These are phyloP conservation scores for Corymbia calophylla DNA, from an alignment of 441 rosid species.

Conservation along the genomic window DNA sequence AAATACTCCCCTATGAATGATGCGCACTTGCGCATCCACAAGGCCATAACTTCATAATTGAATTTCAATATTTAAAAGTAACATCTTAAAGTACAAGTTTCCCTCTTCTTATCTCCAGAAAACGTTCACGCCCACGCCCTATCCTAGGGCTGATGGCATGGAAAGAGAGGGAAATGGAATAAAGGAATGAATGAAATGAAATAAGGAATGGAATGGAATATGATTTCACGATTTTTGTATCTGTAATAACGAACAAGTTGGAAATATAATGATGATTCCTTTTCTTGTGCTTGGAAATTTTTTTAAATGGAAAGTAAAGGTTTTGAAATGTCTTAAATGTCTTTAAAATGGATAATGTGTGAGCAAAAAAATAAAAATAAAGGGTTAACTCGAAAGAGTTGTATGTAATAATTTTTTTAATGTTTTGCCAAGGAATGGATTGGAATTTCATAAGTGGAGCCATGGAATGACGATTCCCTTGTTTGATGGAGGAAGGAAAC, in stretches of 20 bases:
- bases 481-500: neutral
- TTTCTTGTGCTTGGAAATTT: too few species aligned
- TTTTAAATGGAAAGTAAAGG: neutral
- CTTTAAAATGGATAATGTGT: neutral
- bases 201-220: neutral
- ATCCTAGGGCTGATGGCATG: neutral
- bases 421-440: neutral
- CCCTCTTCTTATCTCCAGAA: neutral
- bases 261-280: neutral
- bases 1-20: neutral
- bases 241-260: neutral
- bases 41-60: neutral
- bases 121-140: neutral
- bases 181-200: too few species aligned
- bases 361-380: neutral
- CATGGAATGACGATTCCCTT: neutral
- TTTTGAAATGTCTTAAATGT: neutral
- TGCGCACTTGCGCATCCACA: neutral
- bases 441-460: neutral
- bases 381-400: neutral
- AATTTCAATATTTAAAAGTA: neutral
- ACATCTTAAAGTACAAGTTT: neutral
- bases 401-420: neutral
- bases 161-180: neutral
- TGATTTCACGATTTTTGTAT: neutral